Evolutionary conservation across 2,329 filamentous ascomycete genomes (phyloP).

Genomic region (Pseudocercospora vitis): DNA sequence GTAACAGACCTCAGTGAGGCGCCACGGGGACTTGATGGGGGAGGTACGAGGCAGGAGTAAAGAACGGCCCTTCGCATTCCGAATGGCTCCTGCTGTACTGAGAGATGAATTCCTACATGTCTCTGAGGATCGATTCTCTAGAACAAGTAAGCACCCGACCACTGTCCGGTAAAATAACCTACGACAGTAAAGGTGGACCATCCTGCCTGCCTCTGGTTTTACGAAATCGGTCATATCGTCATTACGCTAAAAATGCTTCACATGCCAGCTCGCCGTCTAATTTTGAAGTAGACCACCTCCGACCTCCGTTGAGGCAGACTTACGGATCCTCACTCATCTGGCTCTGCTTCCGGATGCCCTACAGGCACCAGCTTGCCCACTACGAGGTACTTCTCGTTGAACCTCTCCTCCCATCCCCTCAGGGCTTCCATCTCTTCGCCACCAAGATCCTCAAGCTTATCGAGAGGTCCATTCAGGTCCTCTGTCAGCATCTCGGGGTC

Average conservation of each 20-base stretch:
- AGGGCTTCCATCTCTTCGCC: conserved; percentile 78
- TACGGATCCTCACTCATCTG: conserved; percentile 28
- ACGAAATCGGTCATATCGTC: conserved; percentile 2
- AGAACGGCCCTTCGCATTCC: too few relatives aligned
- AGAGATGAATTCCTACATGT: too few relatives aligned
- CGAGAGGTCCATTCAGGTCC: conserved; percentile 80
- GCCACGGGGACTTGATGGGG: too few relatives aligned
- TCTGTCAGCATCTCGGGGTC: conserved; percentile 93
- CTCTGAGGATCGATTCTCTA: too few relatives aligned
- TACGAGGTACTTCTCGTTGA: conserved; percentile 91
- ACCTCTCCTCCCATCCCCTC: conserved; percentile 89
- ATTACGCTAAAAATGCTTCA: conserved; percentile 2
- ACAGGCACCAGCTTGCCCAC: conserved; percentile 79
- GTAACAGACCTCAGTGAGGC: too few relatives aligned
- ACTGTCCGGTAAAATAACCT: neutral
- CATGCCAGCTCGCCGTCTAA: neutral
- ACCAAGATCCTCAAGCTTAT: conserved; percentile 70
- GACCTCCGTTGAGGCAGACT: neutral
- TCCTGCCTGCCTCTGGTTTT: neutral
- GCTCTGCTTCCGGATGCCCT: conserved; percentile 54
- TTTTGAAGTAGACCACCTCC: too few relatives aligned
- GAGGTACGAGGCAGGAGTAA: too few relatives aligned
- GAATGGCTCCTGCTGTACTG: too few relatives aligned
- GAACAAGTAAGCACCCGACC: too few relatives aligned
- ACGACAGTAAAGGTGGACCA: conserved; percentile 12